Conservation (phyloP, 805 yeast genomes). For the Limtongia smithiae region DNA sequence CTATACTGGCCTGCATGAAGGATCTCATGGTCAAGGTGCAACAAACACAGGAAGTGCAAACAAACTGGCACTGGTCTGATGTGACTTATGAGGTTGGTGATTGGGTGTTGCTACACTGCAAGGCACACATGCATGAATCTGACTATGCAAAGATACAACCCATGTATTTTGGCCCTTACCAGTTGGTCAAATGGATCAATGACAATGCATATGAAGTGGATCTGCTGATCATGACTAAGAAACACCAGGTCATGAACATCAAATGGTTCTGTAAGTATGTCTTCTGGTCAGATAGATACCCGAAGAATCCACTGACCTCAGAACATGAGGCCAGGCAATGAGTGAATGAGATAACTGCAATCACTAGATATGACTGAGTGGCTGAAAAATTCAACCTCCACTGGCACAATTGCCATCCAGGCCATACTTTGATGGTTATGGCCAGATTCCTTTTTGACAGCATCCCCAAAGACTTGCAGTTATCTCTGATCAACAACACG, state of each 20-base stretch:
- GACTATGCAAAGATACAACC: conserved; percentile 2
- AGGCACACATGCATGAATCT: neutral
- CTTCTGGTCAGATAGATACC: neutral
- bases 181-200: neutral
- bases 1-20: neutral
- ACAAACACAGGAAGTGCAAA: neutral
- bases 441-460: too few relatives aligned
- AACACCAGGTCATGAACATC: conserved; percentile 3
- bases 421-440: too few relatives aligned
- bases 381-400: neutral
- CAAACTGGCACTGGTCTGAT: neutral
- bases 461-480: too few relatives aligned
- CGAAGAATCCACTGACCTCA: neutral
- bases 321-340: neutral
- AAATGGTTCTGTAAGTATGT: neutral
- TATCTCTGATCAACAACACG: too few relatives aligned
- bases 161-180: conserved; percentile 3
- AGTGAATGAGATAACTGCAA: neutral
- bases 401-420: conserved; percentile 6
- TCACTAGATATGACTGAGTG: neutral
- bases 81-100: neutral
- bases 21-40: neutral
- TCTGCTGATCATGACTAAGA: neutral
- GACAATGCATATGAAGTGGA: neutral
- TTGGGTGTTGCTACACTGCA: conserved; percentile 1